These are phyloP conservation scores for Sugiyamaella valdiviana DNA, from an alignment of 805 yeast genomes.

Conservation along the genomic window DNA sequence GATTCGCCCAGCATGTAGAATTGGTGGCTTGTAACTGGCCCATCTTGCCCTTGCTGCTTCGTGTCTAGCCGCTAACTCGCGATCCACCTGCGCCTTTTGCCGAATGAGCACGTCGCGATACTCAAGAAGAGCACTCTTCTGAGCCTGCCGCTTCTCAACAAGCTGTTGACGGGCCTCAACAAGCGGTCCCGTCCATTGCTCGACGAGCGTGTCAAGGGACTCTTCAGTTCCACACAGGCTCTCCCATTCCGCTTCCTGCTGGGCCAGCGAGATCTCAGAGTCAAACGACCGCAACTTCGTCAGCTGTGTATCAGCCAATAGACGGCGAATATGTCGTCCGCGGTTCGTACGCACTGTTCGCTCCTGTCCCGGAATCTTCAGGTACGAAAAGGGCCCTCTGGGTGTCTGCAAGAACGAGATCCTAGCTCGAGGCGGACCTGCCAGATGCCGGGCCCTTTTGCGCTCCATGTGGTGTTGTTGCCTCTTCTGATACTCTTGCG, in stretches of 20 bases:
- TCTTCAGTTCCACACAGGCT: not conserved
- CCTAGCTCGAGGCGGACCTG: conserved; percentile 2
- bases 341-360: not conserved
- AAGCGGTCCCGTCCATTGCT: conserved; percentile 5
- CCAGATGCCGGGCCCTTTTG: conserved; percentile 1
- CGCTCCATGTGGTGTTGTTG: not conserved
- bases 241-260: conserved; percentile 11
- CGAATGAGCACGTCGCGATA: not conserved
- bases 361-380: conserved; percentile 10
- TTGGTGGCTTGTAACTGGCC: not conserved
- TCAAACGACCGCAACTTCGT: not conserved
- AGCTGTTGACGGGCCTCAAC: not conserved
- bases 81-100: conserved; percentile 6
- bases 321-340: conserved; percentile 1
- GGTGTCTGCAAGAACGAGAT: conserved; percentile 6
- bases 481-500: conserved; percentile 4
- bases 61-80: not conserved
- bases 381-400: conserved; percentile 9
- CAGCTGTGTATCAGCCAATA: not conserved
- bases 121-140: not conserved
- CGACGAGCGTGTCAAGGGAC: not conserved
- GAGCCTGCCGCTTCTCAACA: not conserved
- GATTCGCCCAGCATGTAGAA: not conserved
- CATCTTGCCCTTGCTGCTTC: not conserved
- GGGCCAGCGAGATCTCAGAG: conserved; percentile 1